Percentiles rank a stretch among this genome's conserved stretches.
phyloP scores from a whole-genome alignment of 1,139 yeast species.

The Ogataea hybrid region DNA sequence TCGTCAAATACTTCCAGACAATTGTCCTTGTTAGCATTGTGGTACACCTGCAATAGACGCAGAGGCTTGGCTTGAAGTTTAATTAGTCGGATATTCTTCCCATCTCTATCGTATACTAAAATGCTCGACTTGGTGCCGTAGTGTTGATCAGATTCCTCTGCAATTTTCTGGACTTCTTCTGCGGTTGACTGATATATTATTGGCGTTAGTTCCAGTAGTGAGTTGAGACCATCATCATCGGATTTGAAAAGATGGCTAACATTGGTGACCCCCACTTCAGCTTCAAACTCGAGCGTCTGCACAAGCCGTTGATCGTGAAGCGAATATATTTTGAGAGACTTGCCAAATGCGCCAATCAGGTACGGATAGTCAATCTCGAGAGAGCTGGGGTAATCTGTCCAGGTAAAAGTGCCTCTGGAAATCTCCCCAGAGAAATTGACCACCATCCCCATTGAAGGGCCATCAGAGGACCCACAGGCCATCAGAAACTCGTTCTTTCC shows the following conservation, averaged over 20 bases:
- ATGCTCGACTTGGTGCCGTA: slow-evolving; percentile 35
- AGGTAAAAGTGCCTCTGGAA: slow-evolving; percentile 79
- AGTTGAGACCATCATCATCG: slow-evolving; percentile 22
- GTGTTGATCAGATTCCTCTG: slow-evolving; percentile 30
- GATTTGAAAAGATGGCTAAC: slow-evolving; percentile 27
- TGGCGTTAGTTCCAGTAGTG: slow-evolving; percentile 25
- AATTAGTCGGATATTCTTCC: slow-evolving; percentile 36
- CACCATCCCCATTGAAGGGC: slow-evolving; percentile 79
- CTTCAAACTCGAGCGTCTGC: slow-evolving; percentile 32
- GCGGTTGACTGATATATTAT: slow-evolving; percentile 25
- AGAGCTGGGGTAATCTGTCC: slow-evolving; percentile 54
- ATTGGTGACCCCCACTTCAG: slow-evolving; percentile 10
- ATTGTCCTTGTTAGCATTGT: slow-evolving; percentile 12
- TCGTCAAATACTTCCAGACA: slow-evolving; percentile 21
- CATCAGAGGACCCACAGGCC: slow-evolving; percentile 55
- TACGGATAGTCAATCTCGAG: slow-evolving; percentile 44
- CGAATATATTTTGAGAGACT: slow-evolving; percentile 38
- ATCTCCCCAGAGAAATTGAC: slow-evolving; percentile 81
- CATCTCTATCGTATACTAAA: slow-evolving; percentile 33
- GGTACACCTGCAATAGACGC: slow-evolving; percentile 33
- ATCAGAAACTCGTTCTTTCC: slow-evolving; percentile 62
- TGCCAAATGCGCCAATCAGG: slow-evolving; percentile 38
- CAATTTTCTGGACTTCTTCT: slow-evolving; percentile 29
- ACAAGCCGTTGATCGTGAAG: slow-evolving; percentile 41
- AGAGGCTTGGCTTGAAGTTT: slow-evolving; percentile 40